These are phyloP conservation scores for Chromosphaera perkinsii DNA, from an alignment of 208 protist species.

Conservation along the genomic window DNA sequence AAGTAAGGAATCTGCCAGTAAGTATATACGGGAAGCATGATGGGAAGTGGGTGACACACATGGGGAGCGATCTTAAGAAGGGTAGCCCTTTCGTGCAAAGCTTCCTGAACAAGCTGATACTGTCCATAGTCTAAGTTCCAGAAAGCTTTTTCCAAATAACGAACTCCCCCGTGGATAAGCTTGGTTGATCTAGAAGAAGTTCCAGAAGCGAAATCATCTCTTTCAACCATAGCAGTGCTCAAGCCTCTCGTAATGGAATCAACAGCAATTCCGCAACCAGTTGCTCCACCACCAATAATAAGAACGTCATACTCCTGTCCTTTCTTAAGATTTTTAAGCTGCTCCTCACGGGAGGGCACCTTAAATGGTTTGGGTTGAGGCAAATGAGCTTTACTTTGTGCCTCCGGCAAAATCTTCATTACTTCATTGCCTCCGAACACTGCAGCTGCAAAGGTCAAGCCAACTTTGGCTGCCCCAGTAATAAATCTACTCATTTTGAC, in stretches of 20 bases:
- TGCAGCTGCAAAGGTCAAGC: no score
- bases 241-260: slow-evolving; percentile 77
- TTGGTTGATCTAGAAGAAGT: slow-evolving; percentile 81
- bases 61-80: slow-evolving; percentile 85
- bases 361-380: no score
- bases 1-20: slow-evolving; percentile 65
- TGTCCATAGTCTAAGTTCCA: slow-evolving; percentile 43
- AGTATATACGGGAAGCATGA: slow-evolving; percentile 80
- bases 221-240: slow-evolving; percentile 78
- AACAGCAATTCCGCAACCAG: slow-evolving; percentile 79
- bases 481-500: no score
- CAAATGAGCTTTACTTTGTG: no score
- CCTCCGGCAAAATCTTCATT: no score
- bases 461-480: no score
- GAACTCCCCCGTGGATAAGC: slow-evolving; percentile 91
- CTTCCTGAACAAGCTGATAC: slow-evolving; percentile 78
- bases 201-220: slow-evolving; percentile 84
- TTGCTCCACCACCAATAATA: slow-evolving; percentile 87
- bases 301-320: slow-evolving; percentile 77
- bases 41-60: slow-evolving; percentile 72
- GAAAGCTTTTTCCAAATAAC: slow-evolving; percentile 76
- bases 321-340: slow-evolving; percentile 19
- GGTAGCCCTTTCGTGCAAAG: slow-evolving; percentile 77
- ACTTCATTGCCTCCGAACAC: no score
- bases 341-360: slow-evolving; percentile 2